Base-by-base conservation (phyloP, 257 asterid genomes). In the Misopates orontium region DNA sequence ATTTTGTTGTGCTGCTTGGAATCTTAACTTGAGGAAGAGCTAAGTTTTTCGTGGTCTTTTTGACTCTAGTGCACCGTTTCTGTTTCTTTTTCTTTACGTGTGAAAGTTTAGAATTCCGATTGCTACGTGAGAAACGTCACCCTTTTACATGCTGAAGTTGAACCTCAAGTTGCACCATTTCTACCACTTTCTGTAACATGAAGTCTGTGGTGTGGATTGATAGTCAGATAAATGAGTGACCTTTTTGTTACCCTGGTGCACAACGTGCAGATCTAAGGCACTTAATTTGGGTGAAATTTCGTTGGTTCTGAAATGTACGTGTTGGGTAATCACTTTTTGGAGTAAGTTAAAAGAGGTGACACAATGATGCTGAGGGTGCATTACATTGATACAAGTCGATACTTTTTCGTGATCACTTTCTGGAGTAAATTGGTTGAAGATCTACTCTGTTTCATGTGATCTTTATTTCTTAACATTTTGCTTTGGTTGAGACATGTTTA, bases 211-310 rank as follows among this genome's bases (percentile, higher is more conserved):
- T 50, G 14, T 17, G 47, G 62, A 32, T 68, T 44, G 10, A 20
- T 68, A 14, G 14, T 57, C 36, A 14, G 14, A 20, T 32, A 62
- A 10, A 69, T 57, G 21, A 51, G 44, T 24, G 54, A 28, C 23
- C 16, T 23, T 44, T 23, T 19, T 70, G 11, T 24, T 15, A 28
- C 28, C 28, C 17, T 50, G 20, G 19, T 39, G 22, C 44, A 32
- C 53, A 25, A 17, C 51, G 45, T 32, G 36, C 6, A 41, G 41
- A 1, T 4, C 36, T 0, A 50, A 64, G 20, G 10, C 59, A 68
- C 60, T 23, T 36, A 7, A 23, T 31, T 23, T 18, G n/a, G 32
- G 64, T 49, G 60, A 5, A 36, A 36, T 36, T 3, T 36, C 20
- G 17, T 19, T 22, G 45, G 28, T n/a, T 16, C 1, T 36, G 8